Evolutionary conservation across 1,284 basidiomycete genomes (phyloP).

Genomic region (Bjerkandera adusta): DNA sequence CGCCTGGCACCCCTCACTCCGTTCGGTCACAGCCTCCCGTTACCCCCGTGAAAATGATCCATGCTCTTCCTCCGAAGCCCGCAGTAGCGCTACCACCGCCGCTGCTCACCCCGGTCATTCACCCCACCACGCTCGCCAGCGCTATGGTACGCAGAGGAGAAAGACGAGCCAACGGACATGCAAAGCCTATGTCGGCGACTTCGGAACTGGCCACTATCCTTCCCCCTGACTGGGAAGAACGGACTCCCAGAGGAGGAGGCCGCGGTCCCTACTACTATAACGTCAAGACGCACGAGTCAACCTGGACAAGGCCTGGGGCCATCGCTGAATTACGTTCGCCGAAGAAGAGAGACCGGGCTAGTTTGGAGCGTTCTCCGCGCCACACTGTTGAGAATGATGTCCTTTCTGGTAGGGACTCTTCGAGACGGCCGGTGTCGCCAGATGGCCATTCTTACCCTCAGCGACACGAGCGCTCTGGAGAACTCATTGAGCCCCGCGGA

Average conservation of each 20-base stretch:
- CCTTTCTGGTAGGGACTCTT: conserved; percentile 9
- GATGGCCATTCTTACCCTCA: conserved; percentile 43
- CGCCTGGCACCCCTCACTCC: conserved; percentile 20
- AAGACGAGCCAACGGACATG: conserved; percentile 31
- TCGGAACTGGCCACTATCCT: conserved; percentile 37
- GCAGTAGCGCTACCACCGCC: conserved; percentile 42
- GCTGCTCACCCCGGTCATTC: conserved; percentile 39
- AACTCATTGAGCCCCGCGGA: conserved; percentile 6
- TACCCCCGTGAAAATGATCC: conserved; percentile 43
- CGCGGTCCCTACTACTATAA: conserved; percentile 60
- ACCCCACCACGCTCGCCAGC: conserved; percentile 41
- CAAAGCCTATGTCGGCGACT: conserved; percentile 26
- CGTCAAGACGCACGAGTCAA: conserved; percentile 50
- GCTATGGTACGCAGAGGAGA: conserved; percentile 40
- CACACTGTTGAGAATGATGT: conserved; percentile 12
- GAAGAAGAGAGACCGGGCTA: conserved; percentile 20
- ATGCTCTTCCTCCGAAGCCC: conserved; percentile 74
- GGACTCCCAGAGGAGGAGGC: conserved; percentile 44
- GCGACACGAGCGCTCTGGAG: conserved; percentile 61
- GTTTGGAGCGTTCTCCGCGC: conserved; percentile 17
- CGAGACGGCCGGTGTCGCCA: conserved; percentile 25
- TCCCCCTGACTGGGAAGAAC: conserved; percentile 62
- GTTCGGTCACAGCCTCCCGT: conserved; percentile 36
- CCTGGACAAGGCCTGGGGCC: conserved; percentile 52
- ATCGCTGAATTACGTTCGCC: conserved; percentile 21